Evolutionary conservation across 805 yeast species (phyloP).

Genomic region (Saccharomycopsis fodiens): DNA sequence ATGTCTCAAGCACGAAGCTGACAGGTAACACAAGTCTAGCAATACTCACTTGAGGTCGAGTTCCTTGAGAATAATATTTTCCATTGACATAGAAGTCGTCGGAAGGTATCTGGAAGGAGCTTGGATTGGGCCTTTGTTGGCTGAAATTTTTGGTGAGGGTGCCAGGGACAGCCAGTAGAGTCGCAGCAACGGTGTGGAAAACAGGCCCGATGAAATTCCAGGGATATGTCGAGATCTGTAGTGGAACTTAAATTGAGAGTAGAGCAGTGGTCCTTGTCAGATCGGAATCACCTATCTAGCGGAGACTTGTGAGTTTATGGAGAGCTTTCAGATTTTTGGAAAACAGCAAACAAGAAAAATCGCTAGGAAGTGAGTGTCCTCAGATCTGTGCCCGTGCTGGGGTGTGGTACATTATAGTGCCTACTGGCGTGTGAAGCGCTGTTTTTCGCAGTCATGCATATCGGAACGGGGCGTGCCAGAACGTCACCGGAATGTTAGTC

Average conservation of each 20-base stretch:
- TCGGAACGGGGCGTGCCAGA: background rate
- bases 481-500: too few species aligned
- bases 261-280: too few species aligned
- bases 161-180: too few species aligned
- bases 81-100: background rate
- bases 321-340: too few species aligned
- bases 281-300: too few species aligned
- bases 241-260: too few species aligned
- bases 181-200: too few species aligned
- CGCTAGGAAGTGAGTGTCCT: background rate
- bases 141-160: too few species aligned
- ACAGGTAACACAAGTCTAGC: too few species aligned
- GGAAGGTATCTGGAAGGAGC: too few species aligned
- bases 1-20: background rate
- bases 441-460: background rate
- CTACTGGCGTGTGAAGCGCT: background rate
- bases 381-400: background rate
- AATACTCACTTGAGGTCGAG: conserved; percentile 1
- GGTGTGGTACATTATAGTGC: background rate
- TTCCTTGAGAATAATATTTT: background rate
- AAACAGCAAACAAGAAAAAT: background rate
- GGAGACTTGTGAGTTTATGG: too few species aligned
- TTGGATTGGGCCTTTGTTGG: too few species aligned
- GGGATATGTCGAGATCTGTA: background rate
- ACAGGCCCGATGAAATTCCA: conserved; percentile 2